Evolutionary conservation across 2,329 filamentous ascomycete genomes (phyloP).

Genomic region (Aphanocladium album): DNA sequence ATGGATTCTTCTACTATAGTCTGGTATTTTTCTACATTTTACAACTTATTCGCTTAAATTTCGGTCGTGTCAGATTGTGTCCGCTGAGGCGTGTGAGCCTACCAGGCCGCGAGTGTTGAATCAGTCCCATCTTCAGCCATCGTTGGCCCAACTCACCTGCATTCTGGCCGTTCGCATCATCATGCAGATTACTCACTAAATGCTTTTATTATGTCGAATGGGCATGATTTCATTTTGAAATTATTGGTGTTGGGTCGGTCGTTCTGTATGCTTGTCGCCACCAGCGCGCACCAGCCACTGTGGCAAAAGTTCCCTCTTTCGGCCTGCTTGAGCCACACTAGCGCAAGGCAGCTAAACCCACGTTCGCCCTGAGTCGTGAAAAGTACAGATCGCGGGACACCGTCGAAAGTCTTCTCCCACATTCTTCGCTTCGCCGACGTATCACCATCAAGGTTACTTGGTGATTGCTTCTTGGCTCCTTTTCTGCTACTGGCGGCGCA

Average conservation of each 20-base stretch:
- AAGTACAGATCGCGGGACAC: conserved; percentile 14
- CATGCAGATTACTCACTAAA: too few relatives aligned
- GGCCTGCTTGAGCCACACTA: background rate
- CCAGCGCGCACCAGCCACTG: background rate
- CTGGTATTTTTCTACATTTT: background rate
- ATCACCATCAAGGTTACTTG: conserved; percentile 3
- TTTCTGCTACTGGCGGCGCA: background rate
- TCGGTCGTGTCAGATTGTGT: too few relatives aligned
- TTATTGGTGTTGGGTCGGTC: background rate
- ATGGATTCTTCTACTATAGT: background rate
- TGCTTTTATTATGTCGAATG: too few relatives aligned
- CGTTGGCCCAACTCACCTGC: too few relatives aligned
- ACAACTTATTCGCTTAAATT: too few relatives aligned
- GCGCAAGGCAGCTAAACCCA: conserved; percentile 7
- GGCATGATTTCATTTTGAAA: background rate
- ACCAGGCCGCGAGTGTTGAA: too few relatives aligned
- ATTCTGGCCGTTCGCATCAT: too few relatives aligned
- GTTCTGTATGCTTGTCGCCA: background rate
- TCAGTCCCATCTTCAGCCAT: too few relatives aligned
- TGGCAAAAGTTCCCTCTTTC: background rate
- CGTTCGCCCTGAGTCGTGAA: conserved; percentile 1
- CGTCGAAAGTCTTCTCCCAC: conserved; percentile 8
- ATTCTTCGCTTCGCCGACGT: conserved; percentile 1
- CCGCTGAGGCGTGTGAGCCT: too few relatives aligned
- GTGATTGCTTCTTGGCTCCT: background rate